phyloP scores from a whole-genome alignment of 2,329 filamentous ascomycete genomes.

The Cladorrhinum sp. region DNA sequence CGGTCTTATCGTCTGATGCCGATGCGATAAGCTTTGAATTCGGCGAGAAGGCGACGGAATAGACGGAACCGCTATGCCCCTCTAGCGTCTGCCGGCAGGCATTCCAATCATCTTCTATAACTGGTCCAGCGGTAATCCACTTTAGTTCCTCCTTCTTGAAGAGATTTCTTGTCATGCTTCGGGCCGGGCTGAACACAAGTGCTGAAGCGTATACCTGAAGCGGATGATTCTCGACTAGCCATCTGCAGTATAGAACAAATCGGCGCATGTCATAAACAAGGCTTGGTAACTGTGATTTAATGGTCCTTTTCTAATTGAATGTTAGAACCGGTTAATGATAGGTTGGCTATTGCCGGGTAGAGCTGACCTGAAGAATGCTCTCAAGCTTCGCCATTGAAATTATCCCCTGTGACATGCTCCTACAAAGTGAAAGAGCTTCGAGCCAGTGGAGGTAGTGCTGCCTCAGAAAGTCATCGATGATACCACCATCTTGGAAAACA shows the following conservation, averaged over 20 bases:
- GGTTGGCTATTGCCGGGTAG: too few relatives aligned
- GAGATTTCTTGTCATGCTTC: constrained; percentile 10
- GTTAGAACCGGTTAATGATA: constrained; percentile 13
- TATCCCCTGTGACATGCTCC: constrained; percentile 14
- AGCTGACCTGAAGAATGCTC: neutral
- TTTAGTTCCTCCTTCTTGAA: constrained; percentile 15
- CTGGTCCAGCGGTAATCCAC: constrained; percentile 12
- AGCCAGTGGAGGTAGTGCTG: constrained; percentile 22
- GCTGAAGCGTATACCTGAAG: constrained; percentile 24
- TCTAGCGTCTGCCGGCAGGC: constrained; percentile 16
- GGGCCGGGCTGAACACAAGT: constrained; percentile 19
- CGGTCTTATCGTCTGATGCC: neutral
- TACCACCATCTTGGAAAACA: constrained; percentile 5
- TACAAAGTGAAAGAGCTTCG: constrained; percentile 21
- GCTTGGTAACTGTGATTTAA: neutral
- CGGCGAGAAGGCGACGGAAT: neutral
- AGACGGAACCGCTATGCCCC: neutral
- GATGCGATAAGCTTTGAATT: neutral
- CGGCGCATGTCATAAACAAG: constrained; percentile 17
- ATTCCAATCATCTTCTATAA: constrained; percentile 14
- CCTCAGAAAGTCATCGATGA: constrained; percentile 9
- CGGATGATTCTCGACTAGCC: constrained; percentile 17
- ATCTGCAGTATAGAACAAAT: constrained; percentile 16
- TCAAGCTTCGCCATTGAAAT: constrained; percentile 17
- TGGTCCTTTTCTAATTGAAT: constrained; percentile 6